Evolutionary conservation across 495 filamentous ascomycete species (phyloP).

Genomic region (Penicillium lagena): DNA sequence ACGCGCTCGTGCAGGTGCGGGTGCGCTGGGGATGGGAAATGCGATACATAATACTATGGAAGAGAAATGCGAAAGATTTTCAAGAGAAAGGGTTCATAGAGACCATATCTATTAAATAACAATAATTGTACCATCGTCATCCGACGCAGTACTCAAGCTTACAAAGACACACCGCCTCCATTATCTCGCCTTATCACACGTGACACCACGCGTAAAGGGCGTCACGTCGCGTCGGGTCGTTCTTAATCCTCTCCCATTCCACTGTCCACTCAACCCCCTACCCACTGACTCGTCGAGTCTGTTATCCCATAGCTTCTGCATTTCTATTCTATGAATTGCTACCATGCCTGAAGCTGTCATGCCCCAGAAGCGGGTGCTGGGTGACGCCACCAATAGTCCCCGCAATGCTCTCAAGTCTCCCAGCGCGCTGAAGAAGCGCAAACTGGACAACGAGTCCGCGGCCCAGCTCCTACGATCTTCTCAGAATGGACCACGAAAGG

Average conservation of each 20-base stretch:
- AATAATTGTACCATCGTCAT: too few species aligned
- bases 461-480: slow-evolving; percentile 53
- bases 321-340: slow-evolving; percentile 9
- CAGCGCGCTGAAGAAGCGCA: slow-evolving; percentile 65
- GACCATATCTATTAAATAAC: too few species aligned
- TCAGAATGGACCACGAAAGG: slow-evolving; percentile 48
- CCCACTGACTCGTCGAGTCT: not conserved
- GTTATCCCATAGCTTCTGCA: not conserved
- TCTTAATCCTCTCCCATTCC: slow-evolving; percentile 9
- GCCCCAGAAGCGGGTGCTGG: slow-evolving; percentile 53
- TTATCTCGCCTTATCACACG: slow-evolving; percentile 1
- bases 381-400: slow-evolving; percentile 48
- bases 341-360: slow-evolving; percentile 47
- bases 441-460: slow-evolving; percentile 54
- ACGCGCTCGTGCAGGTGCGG: too few species aligned
- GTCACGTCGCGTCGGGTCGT: slow-evolving; percentile 13
- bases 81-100: too few species aligned
- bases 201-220: slow-evolving; percentile 25
- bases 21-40: too few species aligned
- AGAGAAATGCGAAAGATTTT: too few species aligned
- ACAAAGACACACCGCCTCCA: too few species aligned
- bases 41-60: too few species aligned
- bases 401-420: slow-evolving; percentile 43
- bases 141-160: too few species aligned
- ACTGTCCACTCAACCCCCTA: not conserved